These are phyloP conservation scores for Chlamydomonas sphaeroides DNA, from an alignment of 139 green algal genomes.

Conservation along the genomic window DNA sequence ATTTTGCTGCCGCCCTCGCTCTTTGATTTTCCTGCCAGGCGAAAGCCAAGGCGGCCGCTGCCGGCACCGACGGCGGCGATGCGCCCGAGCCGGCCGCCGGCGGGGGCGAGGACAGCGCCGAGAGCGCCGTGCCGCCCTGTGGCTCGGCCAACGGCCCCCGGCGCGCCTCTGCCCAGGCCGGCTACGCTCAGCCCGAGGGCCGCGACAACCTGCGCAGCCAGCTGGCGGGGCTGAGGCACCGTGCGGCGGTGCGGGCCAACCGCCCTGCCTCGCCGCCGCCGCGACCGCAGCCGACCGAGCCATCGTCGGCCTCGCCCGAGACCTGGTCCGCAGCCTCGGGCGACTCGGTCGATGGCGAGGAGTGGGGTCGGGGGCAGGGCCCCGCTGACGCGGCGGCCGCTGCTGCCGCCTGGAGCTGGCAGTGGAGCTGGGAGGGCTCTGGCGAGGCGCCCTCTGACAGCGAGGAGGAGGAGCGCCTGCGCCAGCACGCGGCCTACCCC, in stretches of 20 bases:
- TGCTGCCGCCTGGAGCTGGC: neutral
- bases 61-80: no score
- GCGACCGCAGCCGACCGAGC: neutral
- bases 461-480: neutral
- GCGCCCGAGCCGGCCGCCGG: neutral
- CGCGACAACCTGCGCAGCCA: slow-evolving; percentile 43
- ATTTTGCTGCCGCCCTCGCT: no score
- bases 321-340: neutral
- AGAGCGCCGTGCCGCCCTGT: neutral
- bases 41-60: neutral
- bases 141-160: no score
- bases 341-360: neutral
- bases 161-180: no score
- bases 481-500: no score
- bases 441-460: neutral
- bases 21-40: no score
- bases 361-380: no score
- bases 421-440: neutral
- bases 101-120: neutral
- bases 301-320: neutral
- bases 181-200: slow-evolving; percentile 15
- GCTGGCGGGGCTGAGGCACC: slow-evolving; percentile 57
- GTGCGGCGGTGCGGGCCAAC: slow-evolving; percentile 52
- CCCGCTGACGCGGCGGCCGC: neutral
- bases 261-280: neutral